Conservation (phyloP, 1,284 basidiomycete species). For the Moesziomyces sp. region DNA sequence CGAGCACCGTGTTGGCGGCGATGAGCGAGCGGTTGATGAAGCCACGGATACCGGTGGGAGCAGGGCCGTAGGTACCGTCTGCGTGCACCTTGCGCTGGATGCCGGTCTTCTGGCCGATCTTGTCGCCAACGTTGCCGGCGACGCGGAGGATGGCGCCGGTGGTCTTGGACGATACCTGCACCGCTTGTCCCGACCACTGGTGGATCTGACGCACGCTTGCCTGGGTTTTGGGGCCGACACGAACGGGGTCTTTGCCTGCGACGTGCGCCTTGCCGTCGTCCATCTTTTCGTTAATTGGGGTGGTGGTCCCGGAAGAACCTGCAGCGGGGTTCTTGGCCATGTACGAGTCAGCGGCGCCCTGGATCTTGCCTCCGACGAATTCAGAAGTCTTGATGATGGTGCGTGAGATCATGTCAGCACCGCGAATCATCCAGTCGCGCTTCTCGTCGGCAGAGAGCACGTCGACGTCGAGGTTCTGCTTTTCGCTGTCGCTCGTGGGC, state of each 20-base stretch:
- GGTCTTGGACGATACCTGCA: slow-evolving; percentile 55
- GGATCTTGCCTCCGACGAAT: slow-evolving; percentile 50
- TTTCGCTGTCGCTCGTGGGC: slow-evolving; percentile 20
- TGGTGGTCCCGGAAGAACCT: slow-evolving; percentile 24
- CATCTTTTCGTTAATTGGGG: slow-evolving; percentile 26
- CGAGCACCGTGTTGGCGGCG: slow-evolving; percentile 65
- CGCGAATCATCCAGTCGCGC: slow-evolving; percentile 51
- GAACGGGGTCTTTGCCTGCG: slow-evolving; percentile 24
- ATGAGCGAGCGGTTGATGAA: slow-evolving; percentile 64
- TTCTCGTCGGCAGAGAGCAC: slow-evolving; percentile 37
- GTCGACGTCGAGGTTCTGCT: slow-evolving; percentile 34
- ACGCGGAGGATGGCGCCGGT: slow-evolving; percentile 59
- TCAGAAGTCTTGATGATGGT: slow-evolving; percentile 61
- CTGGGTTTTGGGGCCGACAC: slow-evolving; percentile 30
- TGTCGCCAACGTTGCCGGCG: slow-evolving; percentile 63
- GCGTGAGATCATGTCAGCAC: slow-evolving; percentile 59
- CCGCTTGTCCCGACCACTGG: slow-evolving; percentile 43
- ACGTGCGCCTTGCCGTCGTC: slow-evolving; percentile 2
- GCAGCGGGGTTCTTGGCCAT: slow-evolving; percentile 32
- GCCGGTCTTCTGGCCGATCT: slow-evolving; percentile 64
- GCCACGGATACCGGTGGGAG: slow-evolving; percentile 62
- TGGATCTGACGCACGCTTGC: slow-evolving; percentile 25
- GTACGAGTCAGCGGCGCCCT: slow-evolving; percentile 54
- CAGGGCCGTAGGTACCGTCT: slow-evolving; percentile 32
- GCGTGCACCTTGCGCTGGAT: slow-evolving; percentile 58